Evolutionary conservation across 2,329 filamentous ascomycete species (phyloP).

Genomic region (Arachnomyces sp.): DNA sequence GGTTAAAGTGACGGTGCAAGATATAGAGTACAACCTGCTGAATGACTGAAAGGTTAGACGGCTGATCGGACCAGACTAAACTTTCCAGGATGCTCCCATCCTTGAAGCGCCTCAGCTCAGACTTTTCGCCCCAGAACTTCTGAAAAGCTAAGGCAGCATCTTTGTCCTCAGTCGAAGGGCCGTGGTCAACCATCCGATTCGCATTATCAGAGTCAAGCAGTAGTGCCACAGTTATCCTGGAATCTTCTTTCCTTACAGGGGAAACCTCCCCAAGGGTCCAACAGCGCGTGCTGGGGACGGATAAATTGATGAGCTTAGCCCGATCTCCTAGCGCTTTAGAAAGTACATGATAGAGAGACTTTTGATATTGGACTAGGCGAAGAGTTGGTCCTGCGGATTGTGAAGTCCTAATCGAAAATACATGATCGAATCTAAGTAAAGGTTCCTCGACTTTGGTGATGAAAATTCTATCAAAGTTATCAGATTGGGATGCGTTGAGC

Average conservation of each 20-base stretch:
- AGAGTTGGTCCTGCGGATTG: slow-evolving; percentile 22
- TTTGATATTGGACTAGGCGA: slow-evolving; percentile 17
- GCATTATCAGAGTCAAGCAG: slow-evolving; percentile 66
- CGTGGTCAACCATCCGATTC: slow-evolving; percentile 73
- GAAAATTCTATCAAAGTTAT: slow-evolving; percentile 81
- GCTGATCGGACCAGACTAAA: slow-evolving; percentile 68
- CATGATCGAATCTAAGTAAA: slow-evolving; percentile 49
- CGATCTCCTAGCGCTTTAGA: slow-evolving; percentile 68
- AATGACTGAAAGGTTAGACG: slow-evolving; percentile 56
- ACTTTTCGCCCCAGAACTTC: slow-evolving; percentile 89
- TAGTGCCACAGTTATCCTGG: slow-evolving; percentile 54
- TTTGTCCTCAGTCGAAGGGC: slow-evolving; percentile 78
- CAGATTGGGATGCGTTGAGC: slow-evolving; percentile 63
- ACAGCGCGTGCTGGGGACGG: slow-evolving; percentile 28
- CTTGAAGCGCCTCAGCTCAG: slow-evolving; percentile 88
- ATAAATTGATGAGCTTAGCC: slow-evolving; percentile 59
- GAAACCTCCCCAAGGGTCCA: slow-evolving; percentile 45
- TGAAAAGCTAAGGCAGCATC: slow-evolving; percentile 74
- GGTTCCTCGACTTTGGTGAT: slow-evolving; percentile 53
- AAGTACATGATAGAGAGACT: slow-evolving; percentile 55
- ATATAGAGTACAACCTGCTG: slow-evolving; percentile 73
- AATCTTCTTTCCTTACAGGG: slow-evolving; percentile 19
- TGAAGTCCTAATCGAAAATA: slow-evolving; percentile 31
- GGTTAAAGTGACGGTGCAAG: slow-evolving; percentile 60
- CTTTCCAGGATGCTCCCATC: slow-evolving; percentile 92